Percentiles rank a stretch among this genome's conserved stretches.
Evolutionary conservation across 2,329 filamentous ascomycete species (phyloP).

Genomic region (Stachybotrys chlorohalonatus): DNA sequence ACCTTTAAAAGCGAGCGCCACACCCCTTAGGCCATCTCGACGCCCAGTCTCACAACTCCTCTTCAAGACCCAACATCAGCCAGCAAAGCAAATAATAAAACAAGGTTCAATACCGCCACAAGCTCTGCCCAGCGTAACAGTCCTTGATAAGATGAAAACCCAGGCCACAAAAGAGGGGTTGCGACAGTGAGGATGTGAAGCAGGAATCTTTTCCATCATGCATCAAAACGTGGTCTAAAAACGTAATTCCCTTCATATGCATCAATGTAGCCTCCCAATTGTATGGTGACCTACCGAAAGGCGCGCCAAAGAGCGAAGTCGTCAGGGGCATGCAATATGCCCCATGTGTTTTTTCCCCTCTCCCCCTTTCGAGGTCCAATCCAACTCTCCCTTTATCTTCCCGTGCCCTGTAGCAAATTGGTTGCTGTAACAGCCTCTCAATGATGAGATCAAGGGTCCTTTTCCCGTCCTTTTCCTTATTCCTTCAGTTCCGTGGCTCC

Average conservation of each 20-base stretch:
- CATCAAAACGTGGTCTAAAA: constrained; percentile 41
- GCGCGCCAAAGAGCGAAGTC: constrained; percentile 16
- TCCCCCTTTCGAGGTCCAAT: constrained; percentile 8
- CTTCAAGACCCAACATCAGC: neutral
- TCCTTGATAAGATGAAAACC: constrained; percentile 5
- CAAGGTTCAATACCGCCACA: constrained; percentile 11
- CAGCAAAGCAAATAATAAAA: constrained; percentile 7
- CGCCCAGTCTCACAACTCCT: neutral
- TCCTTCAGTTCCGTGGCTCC: neutral
- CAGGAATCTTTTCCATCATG: constrained; percentile 39
- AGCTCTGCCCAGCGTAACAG: constrained; percentile 14
- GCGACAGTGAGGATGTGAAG: constrained; percentile 27
- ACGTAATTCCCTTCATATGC: constrained; percentile 27
- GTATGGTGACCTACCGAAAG: constrained; percentile 13
- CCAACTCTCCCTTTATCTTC: neutral
- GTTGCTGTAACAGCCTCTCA: neutral
- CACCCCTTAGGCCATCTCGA: neutral
- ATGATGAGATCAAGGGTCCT: neutral
- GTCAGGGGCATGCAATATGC: constrained; percentile 16
- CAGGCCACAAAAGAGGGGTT: neutral
- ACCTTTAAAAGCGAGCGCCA: neutral
- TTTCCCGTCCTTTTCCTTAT: neutral
- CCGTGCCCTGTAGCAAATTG: neutral
- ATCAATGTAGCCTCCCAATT: constrained; percentile 21
- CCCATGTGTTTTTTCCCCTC: constrained; percentile 15